These are phyloP conservation scores for Brassica balearica DNA, from an alignment of 441 rosid genomes.

Conservation along the genomic window DNA sequence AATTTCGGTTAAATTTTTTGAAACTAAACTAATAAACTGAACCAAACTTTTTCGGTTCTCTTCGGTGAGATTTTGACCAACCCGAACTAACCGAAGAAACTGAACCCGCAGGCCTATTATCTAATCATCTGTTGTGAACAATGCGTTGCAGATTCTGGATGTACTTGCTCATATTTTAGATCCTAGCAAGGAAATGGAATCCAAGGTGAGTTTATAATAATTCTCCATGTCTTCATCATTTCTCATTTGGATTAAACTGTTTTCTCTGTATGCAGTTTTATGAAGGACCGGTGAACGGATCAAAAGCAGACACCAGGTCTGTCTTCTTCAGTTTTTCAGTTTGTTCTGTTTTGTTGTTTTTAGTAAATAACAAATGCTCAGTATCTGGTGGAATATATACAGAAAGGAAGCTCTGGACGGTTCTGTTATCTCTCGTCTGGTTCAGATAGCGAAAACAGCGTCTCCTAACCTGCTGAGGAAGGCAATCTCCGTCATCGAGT, in stretches of 20 bases:
- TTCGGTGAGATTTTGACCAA: no score
- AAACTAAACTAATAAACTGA: no score
- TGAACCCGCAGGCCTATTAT: no score
- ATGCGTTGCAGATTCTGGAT: conserved; percentile 66
- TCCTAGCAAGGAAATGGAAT: conserved; percentile 75
- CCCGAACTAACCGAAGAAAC: no score
- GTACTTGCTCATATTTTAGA: conserved; percentile 70
- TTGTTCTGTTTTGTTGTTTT: background rate
- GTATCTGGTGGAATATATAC: conserved; percentile 21
- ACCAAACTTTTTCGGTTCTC: no score
- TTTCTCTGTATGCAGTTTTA: conserved; percentile 56
- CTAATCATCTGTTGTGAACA: conserved; percentile 28
- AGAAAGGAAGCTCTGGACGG: conserved; percentile 61
- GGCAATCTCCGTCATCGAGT: conserved; percentile 74
- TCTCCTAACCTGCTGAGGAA: conserved; percentile 67
- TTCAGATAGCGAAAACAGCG: conserved; percentile 64
- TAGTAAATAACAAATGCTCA: conserved; percentile 18
- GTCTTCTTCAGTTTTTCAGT: conserved; percentile 7
- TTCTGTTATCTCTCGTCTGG: conserved; percentile 58
- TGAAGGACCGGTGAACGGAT: conserved; percentile 63
- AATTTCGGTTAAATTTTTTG: no score
- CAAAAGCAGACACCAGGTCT: conserved; percentile 51
- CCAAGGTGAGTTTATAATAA: conserved; percentile 59
- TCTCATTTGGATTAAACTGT: conserved; percentile 35
- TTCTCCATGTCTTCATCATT: background rate